Conservation (phyloP, 164 flowering plant species). For the Euptelea pleiosperma region DNA sequence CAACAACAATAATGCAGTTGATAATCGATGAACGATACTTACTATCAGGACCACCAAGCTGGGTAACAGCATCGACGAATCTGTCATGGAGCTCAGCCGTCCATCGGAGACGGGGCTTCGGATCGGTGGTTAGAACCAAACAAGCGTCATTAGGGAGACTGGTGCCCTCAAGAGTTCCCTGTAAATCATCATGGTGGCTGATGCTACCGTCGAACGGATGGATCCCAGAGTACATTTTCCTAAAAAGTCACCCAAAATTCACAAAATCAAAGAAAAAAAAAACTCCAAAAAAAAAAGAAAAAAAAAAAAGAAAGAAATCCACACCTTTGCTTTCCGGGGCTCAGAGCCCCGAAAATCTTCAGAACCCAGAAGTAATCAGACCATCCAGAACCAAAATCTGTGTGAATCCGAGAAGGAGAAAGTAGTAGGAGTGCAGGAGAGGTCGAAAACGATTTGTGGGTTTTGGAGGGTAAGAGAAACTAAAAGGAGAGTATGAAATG, state of each 20-base stretch:
- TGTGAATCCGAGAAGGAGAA: too few species aligned
- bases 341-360: too few species aligned
- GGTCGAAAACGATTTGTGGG: too few species aligned
- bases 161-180: slow-evolving; percentile 38
- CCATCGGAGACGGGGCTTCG: slow-evolving; percentile 57
- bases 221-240: slow-evolving; percentile 18
- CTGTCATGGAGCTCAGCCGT: slow-evolving; percentile 53
- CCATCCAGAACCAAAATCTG: too few species aligned
- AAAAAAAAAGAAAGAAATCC: not conserved
- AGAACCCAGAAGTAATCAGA: too few species aligned
- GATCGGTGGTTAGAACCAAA: slow-evolving; percentile 43
- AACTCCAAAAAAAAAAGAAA: not conserved
- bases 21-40: slow-evolving; percentile 13
- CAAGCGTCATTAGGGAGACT: slow-evolving; percentile 58
- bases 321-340: too few species aligned
- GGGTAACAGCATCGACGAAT: slow-evolving; percentile 54
- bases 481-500: too few species aligned
- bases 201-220: slow-evolving; percentile 13
- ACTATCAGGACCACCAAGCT: slow-evolving; percentile 57
- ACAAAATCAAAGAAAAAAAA: not conserved
- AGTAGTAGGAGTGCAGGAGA: too few species aligned
- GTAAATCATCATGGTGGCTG: slow-evolving; percentile 14
- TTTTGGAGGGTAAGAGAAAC: too few species aligned
- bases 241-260: slow-evolving; percentile 1
- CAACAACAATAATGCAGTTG: not conserved